Percentiles rank a stretch among this genome's conserved stretches.
These are phyloP conservation scores for Fusarium coicis DNA, from an alignment of 2,329 filamentous ascomycete genomes.

Conservation along the genomic window DNA sequence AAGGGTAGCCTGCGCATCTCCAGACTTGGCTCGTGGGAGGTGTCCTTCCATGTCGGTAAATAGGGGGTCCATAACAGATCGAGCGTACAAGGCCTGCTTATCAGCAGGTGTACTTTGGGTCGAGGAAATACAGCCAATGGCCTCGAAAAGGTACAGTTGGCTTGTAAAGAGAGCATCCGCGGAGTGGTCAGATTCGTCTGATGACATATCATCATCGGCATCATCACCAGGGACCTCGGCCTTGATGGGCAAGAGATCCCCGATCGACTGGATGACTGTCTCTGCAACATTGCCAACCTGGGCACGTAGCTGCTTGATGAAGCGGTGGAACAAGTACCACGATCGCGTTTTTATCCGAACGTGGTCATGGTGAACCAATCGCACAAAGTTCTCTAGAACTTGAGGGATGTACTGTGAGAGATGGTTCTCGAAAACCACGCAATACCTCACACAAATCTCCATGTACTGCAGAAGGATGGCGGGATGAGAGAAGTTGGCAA, in stretches of 20 bases:
- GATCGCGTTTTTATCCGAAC: constrained; percentile 88
- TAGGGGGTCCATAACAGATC: constrained; percentile 88
- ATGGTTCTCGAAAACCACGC: constrained; percentile 89
- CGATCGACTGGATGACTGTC: constrained; percentile 89
- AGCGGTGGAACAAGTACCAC: constrained; percentile 96
- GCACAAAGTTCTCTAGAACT: constrained; percentile 91
- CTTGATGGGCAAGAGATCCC: constrained; percentile 88
- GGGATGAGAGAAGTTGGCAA: constrained; percentile 87
- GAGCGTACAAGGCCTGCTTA: constrained; percentile 87
- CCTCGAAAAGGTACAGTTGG: constrained; percentile 94
- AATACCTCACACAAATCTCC: constrained; percentile 97
- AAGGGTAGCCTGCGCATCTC: constrained; percentile 82
- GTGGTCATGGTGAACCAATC: constrained; percentile 87
- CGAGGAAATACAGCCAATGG: constrained; percentile 91
- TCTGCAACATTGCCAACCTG: constrained; percentile 91
- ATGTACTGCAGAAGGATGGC: constrained; percentile 96
- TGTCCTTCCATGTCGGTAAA: constrained; percentile 90
- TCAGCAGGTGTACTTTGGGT: constrained; percentile 79
- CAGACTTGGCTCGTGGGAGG: constrained; percentile 78
- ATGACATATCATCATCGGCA: constrained; percentile 92
- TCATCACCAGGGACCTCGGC: constrained; percentile 84
- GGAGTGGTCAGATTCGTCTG: constrained; percentile 88
- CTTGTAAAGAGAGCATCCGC: constrained; percentile 91
- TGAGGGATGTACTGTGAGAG: constrained; percentile 78
- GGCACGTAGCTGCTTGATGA: constrained; percentile 86